Evolutionary conservation across 176 grass and related monocot species (phyloP).

Genomic region (Ananas comosus): DNA sequence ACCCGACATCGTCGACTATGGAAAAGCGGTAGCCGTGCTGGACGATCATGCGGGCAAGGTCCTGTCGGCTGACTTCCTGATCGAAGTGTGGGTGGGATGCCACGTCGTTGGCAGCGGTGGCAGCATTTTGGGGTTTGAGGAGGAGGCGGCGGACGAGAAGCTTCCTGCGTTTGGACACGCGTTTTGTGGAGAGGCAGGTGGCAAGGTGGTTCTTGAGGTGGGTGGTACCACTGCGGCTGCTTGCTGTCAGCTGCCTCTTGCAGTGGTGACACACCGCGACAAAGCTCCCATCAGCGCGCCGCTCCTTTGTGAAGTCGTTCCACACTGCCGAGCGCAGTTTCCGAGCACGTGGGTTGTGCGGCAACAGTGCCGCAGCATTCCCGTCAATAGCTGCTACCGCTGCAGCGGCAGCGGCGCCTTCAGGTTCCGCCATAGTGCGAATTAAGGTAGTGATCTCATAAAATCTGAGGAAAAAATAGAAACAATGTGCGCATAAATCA

Average conservation of each 20-base stretch:
- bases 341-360: slow-evolving; percentile 63
- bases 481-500: too few relatives aligned
- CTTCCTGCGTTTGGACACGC: slow-evolving; percentile 56
- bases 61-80: slow-evolving; percentile 19
- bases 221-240: slow-evolving; percentile 84
- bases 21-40: slow-evolving; percentile 19
- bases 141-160: slow-evolving; percentile 70
- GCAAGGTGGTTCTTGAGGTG: slow-evolving; percentile 87
- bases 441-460: too few relatives aligned
- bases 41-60: slow-evolving; percentile 19
- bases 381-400: slow-evolving; percentile 10
- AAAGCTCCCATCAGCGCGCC: slow-evolving; percentile 55
- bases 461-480: too few relatives aligned
- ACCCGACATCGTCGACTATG: slow-evolving; percentile 16
- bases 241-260: slow-evolving; percentile 98
- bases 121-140: slow-evolving; percentile 26
- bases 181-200: slow-evolving; percentile 67
- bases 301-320: slow-evolving; percentile 97
- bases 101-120: slow-evolving; percentile 28
- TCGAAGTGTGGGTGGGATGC: slow-evolving; percentile 49
- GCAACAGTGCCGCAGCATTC: not conserved
- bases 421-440: too few relatives aligned
- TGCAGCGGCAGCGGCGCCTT: too few relatives aligned
- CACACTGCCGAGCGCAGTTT: slow-evolving; percentile 84
- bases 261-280: slow-evolving; percentile 92